phyloP scores from a whole-genome alignment of 176 grass and related monocot genomes.

The Oryza coarctata region DNA sequence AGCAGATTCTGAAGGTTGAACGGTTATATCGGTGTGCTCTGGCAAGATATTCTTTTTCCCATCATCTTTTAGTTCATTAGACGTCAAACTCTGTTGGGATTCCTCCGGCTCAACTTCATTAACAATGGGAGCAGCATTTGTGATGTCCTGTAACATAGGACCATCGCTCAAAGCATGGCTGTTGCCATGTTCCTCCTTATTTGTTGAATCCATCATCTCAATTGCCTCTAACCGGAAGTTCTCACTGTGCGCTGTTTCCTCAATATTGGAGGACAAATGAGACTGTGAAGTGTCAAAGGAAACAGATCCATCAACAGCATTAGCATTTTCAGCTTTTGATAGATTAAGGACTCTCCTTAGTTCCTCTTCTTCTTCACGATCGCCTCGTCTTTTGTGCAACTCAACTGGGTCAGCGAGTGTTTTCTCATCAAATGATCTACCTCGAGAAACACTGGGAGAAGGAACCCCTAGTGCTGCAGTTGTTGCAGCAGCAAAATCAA shows the following conservation, averaged over 20 bases:
- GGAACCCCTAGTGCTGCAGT: slow-evolving; percentile 85
- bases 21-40: slow-evolving; percentile 28
- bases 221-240: slow-evolving; percentile 36
- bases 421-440: slow-evolving; percentile 76
- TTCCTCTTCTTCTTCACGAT: slow-evolving; percentile 91
- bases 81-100: slow-evolving; percentile 26
- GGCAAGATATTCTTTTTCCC: slow-evolving; percentile 16
- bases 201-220: slow-evolving; percentile 4
- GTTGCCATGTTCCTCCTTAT: slow-evolving; percentile 31
- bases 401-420: slow-evolving; percentile 42
- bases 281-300: slow-evolving; percentile 28
- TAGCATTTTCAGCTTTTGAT: slow-evolving; percentile 58
- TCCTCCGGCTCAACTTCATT: slow-evolving; percentile 26
- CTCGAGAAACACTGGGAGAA: slow-evolving; percentile 66
- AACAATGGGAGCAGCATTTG: slow-evolving; percentile 24
- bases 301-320: slow-evolving; percentile 45
- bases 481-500: slow-evolving; percentile 92
- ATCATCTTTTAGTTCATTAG: slow-evolving; percentile 38
- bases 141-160: slow-evolving; percentile 16
- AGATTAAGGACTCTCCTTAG: slow-evolving; percentile 72
- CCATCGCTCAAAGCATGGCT: slow-evolving; percentile 15
- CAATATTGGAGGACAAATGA: slow-evolving; percentile 40
- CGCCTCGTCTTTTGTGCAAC: slow-evolving; percentile 54
- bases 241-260: slow-evolving; percentile 40
- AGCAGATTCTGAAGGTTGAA: slow-evolving; percentile 41